Base-by-base conservation (phyloP, 305 asterid genomes). In the Rubia occidens region DNA sequence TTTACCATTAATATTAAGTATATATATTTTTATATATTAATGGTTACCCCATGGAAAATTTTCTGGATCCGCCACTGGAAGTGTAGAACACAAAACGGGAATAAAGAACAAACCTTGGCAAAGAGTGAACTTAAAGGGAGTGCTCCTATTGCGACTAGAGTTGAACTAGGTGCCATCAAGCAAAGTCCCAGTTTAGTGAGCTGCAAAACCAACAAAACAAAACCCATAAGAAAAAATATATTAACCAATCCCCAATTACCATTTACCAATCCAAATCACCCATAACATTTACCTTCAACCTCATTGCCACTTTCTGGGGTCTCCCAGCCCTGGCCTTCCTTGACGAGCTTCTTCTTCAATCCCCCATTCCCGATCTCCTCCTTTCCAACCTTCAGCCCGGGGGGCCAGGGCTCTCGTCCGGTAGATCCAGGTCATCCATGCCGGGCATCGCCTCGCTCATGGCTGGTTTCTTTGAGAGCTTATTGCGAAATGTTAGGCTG, bases 161-260 rank as follows among this genome's bases (percentile, higher is more conserved):
- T 93, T 97, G 29, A 93, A 93, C 81, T 93, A 83, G 9, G 96
- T 87, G 3, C 97, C 97, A 62, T 93, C 97, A 32, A 93, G 83
- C 81, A 93, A 66, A 65, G 96, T 90, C 40, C 97, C 96, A 32
- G 96, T 90, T 37, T 93, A 93, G 70, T 93, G 97, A 73, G 90
- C 97, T 93, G 84, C 49, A 4, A 21, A 78, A 32, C 56, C 44
- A 65, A 26, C 66, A 70, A 76, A 71, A 11, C 32, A 29, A 51
- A 51, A 29, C 32, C 21, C 20, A n/a, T 51, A 20, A 51, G 56
- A 2, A 51, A 8, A 37, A 29, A n/a, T 29, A 29, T 29, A 29
- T 32, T 1, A 32, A 42, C 40, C 61, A 32, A 3, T 43, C 43
- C 2, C 64, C 26, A 40, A 60, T 63, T n/a, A n/a, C 0, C 26